Conservation (phyloP, 768 basidiomycete genomes). For the Lyophyllum semitale region DNA sequence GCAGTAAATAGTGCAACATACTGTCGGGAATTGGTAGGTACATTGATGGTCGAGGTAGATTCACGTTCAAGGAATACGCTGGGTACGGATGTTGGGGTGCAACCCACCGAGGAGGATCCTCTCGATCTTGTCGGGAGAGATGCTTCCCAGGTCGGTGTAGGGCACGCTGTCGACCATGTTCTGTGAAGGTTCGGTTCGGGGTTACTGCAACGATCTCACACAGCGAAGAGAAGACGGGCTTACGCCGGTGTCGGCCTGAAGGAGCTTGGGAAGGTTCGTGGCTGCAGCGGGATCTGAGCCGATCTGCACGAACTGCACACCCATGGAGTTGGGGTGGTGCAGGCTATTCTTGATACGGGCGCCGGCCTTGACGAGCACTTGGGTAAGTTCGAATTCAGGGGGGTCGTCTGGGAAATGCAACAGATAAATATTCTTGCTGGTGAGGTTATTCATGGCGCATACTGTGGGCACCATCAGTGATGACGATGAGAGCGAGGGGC, state of each 20-base stretch:
- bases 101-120: slow-evolving; percentile 6
- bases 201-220: not conserved
- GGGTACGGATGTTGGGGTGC: slow-evolving; percentile 8
- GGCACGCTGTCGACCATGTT: slow-evolving; percentile 6
- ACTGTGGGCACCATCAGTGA: slow-evolving; percentile 12
- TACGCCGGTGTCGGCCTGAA: slow-evolving; percentile 6
- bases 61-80: not conserved
- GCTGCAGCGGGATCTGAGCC: not conserved
- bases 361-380: slow-evolving; percentile 1
- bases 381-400: not conserved
- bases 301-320: slow-evolving; percentile 10
- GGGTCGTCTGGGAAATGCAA: not conserved
- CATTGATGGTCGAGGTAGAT: not conserved
- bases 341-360: not conserved
- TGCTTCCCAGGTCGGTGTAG: not conserved
- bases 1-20: not conserved
- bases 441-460: not conserved
- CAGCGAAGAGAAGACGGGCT: not conserved
- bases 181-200: not conserved
- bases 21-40: not conserved
- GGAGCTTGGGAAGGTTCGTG: not conserved
- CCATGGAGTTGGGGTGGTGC: slow-evolving; percentile 11
- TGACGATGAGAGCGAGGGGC: slow-evolving; percentile 9
- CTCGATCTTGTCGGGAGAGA: slow-evolving; percentile 7
- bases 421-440: no score